Evolutionary conservation across 2,329 filamentous ascomycete species (phyloP), one percentile per base, ranked within the genome.

Genomic region (Balansia obtecta): DNA sequence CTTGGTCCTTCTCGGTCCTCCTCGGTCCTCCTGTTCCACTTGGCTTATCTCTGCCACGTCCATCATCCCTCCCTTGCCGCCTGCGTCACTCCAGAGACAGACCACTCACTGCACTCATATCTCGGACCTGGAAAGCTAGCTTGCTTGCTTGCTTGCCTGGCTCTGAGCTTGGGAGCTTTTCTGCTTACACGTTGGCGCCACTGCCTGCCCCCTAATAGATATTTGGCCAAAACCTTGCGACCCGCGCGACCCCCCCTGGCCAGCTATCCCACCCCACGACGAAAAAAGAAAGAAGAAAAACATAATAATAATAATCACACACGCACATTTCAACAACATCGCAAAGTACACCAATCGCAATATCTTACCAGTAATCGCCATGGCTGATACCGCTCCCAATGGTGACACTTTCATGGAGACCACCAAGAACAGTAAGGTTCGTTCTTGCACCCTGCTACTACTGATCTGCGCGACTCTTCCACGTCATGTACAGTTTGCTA

Each of bases 361-460:
- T 32, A 18, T 20, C 16, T 42, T 48, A 34, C 8, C 46, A 27
- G 42, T 20, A 22, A 43, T 51, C 51, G 34, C 47, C 43, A 57
- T 66, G 59, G 61, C 66, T 58, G 64, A 66, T 57, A 58, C 63
- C 56, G 60, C 64, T 51, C 63, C 65, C 65, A 76, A 76, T 65
- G 73, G 72, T 62, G 67, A 59, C 58, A 68, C 71, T 58, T 64
- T 68, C 56, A 54, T 71, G 54, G 66, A 75, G 56, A 61, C 65
- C 56, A 66, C 75, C 60, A 77, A 76, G 65, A 68, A 64, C 61
- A 77, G 76, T 79, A 70, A 68, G 76, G 75, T 76, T 60, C 51
- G 72, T 68, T 20, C n/a, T 54, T 53, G 45, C 52, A 46, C 49
- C 47, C 27, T 27, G 27, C 27, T 46, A 50, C 53, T 50, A 46